Evolutionary conservation across 495 filamentous ascomycete species (phyloP).

Genomic region (Aspergillus baeticus): DNA sequence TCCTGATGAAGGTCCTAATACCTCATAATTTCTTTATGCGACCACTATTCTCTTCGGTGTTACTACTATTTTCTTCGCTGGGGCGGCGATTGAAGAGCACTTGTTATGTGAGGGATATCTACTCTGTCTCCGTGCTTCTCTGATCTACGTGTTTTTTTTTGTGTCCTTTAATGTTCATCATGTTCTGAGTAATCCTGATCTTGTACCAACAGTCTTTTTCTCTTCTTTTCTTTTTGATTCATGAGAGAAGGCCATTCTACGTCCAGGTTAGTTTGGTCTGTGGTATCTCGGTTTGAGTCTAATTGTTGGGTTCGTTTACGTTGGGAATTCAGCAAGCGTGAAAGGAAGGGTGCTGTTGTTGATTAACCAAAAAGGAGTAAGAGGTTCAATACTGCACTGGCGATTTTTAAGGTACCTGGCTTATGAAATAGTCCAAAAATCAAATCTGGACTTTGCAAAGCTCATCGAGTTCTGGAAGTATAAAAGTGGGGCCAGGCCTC

Average conservation of each 20-base stretch:
- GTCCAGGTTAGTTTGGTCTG: slow-evolving; percentile 23
- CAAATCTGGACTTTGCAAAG: background rate
- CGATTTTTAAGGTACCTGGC: background rate
- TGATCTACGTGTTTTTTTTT: too few relatives aligned
- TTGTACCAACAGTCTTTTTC: too few relatives aligned
- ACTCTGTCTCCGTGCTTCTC: too few relatives aligned
- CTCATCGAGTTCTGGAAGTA: too few relatives aligned
- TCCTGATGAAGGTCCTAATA: slow-evolving; percentile 20
- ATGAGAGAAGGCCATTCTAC: slow-evolving; percentile 18
- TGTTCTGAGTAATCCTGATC: too few relatives aligned
- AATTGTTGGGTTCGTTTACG: slow-evolving; percentile 25
- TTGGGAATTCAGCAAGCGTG: slow-evolving; percentile 21
- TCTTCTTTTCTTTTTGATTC: slow-evolving; percentile 19
- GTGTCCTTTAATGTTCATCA: background rate
- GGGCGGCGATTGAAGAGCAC: too few relatives aligned
- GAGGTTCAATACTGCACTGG: background rate
- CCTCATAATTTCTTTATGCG: slow-evolving; percentile 17
- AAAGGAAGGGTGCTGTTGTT: slow-evolving; percentile 9
- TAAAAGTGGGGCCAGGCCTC: too few relatives aligned
- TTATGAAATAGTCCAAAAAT: background rate
- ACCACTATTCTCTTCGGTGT: background rate
- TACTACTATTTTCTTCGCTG: too few relatives aligned
- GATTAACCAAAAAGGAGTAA: background rate
- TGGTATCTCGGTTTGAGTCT: slow-evolving; percentile 26
- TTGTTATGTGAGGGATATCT: too few relatives aligned